Percentiles rank a stretch among this genome's conserved stretches.
These are phyloP conservation scores for Ogataea polymorpha DNA, from an alignment of 805 yeast species.

Conservation along the genomic window DNA sequence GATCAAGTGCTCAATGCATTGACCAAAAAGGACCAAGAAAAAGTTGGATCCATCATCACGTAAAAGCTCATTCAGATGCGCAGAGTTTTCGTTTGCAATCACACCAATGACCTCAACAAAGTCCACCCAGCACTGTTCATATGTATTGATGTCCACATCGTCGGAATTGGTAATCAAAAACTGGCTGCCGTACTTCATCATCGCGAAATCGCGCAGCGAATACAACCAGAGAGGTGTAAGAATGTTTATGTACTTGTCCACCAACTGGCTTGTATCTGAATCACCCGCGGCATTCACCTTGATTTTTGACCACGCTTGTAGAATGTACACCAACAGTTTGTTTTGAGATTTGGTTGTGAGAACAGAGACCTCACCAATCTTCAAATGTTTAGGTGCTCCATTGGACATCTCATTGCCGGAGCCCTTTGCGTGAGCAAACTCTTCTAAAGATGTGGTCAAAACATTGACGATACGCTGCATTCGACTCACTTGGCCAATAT, in stretches of 20 bases:
- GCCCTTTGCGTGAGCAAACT: conserved; percentile 35
- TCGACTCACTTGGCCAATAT: conserved; percentile 46
- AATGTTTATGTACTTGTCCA: conserved; percentile 53
- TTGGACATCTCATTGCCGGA: conserved; percentile 20
- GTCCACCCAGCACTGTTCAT: conserved; percentile 68
- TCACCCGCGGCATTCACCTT: conserved; percentile 36
- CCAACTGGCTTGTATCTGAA: conserved; percentile 45
- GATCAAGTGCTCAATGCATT: conserved; percentile 74
- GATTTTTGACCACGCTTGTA: conserved; percentile 73
- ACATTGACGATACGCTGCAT: conserved; percentile 59
- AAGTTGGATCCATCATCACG: conserved; percentile 60
- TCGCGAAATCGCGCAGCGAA: conserved; percentile 69
- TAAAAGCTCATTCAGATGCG: conserved; percentile 44
- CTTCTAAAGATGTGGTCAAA: conserved; percentile 64
- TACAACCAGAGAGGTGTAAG: conserved; percentile 80
- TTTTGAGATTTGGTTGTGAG: conserved; percentile 44
- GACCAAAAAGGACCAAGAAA: conserved; percentile 77
- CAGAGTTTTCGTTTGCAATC: conserved; percentile 50
- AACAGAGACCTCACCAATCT: conserved; percentile 55
- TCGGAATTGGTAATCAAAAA: conserved; percentile 36
- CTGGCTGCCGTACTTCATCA: conserved; percentile 50
- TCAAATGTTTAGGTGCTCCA: conserved; percentile 34
- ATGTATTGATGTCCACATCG: conserved; percentile 43
- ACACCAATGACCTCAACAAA: conserved; percentile 73
- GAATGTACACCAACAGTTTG: conserved; percentile 54